Percentiles rank a stretch among this genome's conserved stretches.
Evolutionary conservation across 805 yeast genomes (phyloP).

Genomic region (Yarrowia sp.): DNA sequence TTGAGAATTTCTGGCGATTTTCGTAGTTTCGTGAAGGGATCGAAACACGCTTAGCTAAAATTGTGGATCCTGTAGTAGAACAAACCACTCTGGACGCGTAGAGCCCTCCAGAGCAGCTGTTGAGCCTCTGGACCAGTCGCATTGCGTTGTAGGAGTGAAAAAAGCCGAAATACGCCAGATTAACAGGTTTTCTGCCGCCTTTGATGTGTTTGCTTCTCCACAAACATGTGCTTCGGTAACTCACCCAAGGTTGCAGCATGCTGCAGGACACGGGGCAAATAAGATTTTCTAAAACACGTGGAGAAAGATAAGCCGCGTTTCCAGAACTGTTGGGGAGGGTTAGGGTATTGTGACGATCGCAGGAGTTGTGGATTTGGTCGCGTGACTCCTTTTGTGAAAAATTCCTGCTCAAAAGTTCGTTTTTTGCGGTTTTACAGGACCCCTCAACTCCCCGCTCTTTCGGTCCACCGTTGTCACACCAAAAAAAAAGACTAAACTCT

Average conservation of each 20-base stretch:
- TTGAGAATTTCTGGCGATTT: not conserved
- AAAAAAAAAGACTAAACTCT: not conserved
- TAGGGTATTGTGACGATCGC: no score
- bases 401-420: not conserved
- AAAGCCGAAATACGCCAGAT: not conserved
- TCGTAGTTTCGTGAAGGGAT: not conserved
- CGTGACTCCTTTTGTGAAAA: not conserved
- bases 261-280: slow-evolving; percentile 4
- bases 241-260: slow-evolving; percentile 5
- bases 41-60: not conserved
- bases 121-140: not conserved
- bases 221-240: slow-evolving; percentile 1
- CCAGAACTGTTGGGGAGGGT: not conserved
- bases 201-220: not conserved
- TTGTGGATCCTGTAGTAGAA: not conserved
- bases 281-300: not conserved
- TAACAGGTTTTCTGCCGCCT: not conserved
- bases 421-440: not conserved
- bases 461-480: not conserved
- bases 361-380: not conserved
- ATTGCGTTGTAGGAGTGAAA: no score
- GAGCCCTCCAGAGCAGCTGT: not conserved
- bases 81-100: not conserved
- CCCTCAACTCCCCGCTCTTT: not conserved
- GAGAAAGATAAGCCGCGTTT: not conserved